Base-by-base conservation (phyloP, 1,284 basidiomycete genomes). In the Rhodotorula sp. region DNA sequence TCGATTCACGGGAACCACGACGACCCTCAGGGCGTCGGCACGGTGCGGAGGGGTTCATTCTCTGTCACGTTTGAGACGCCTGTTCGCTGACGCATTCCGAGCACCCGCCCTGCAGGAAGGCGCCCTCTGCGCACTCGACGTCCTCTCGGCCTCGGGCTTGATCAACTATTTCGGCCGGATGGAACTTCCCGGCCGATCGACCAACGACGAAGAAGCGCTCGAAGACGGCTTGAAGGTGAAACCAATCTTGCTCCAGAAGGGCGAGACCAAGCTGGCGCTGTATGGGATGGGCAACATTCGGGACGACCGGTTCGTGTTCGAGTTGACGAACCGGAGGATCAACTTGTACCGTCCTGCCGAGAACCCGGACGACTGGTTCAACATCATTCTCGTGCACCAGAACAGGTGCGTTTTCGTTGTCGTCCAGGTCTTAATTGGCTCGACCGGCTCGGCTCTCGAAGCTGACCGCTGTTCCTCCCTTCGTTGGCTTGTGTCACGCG, bases 1-100 rank as follows among this genome's bases (percentile, higher is more conserved):
- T 97, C 95, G 0, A 99, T 99, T 59, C 95, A 99, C 79, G 97
- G 95, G 56, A 99, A 99, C 79, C 97, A 99, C 81, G 97, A 99
- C 79, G 95, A 99, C 78, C 95, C 97, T 47, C 97, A 99, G 82
- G 97, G 95, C 31, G 89, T 93, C 18, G 94, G 94, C 19, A 86
- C 91, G 16, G 93, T 93, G 77, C 76, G 90, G 90, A 28, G 54
- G 54, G 14, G 38, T 80, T 28, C 52, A 38, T 23, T 14, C 8
- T 7, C 45, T 18, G n/a, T 2, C 26, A 10, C n/a, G 50, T 1
- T 12, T 31, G 49, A 45, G 12, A n/a, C 28, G 28, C 3, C 43
- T n/a, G 10, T n/a, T 38, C 23, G 50, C 21, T 56, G 52, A n/a
- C 0, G 8, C 15, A 26, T 26, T 28, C 43, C 26, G 58, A 43